These are phyloP conservation scores for Cryomyces minteri DNA, from an alignment of 495 filamentous ascomycete genomes.

Conservation along the genomic window DNA sequence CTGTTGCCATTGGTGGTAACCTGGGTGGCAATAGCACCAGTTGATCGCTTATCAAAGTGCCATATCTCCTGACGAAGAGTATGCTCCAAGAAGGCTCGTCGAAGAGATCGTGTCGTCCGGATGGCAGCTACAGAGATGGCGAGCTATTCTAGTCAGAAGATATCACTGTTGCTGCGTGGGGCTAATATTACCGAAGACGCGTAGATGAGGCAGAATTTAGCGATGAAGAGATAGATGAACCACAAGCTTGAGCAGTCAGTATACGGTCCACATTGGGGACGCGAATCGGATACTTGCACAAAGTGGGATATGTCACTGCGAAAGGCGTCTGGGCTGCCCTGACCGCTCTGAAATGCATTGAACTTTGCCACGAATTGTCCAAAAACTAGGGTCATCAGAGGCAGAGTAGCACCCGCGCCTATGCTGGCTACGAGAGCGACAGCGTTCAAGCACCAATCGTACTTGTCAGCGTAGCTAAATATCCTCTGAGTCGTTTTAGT, in stretches of 20 bases:
- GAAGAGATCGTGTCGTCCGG: constrained; percentile 13
- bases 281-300: not conserved
- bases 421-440: constrained; percentile 12
- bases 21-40: constrained; percentile 3
- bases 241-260: constrained; percentile 8
- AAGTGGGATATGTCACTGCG: not conserved
- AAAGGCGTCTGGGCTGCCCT: constrained; percentile 9
- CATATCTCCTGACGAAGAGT: constrained; percentile 15
- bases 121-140: constrained; percentile 18
- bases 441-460: constrained; percentile 7
- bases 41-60: constrained; percentile 11
- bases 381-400: constrained; percentile 13
- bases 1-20: constrained; percentile 9
- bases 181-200: constrained; percentile 10
- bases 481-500: constrained; percentile 5
- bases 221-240: constrained; percentile 25
- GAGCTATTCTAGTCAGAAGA: constrained; percentile 2
- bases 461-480: constrained; percentile 9
- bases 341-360: constrained; percentile 15
- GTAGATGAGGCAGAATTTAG: constrained; percentile 18
- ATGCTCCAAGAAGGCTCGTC: constrained; percentile 10
- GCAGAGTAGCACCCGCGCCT: constrained; percentile 16
- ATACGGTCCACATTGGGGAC: not conserved
- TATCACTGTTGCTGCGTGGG: not conserved
- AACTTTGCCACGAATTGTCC: constrained; percentile 23